Conservation (phyloP, 768 basidiomycete species). For the Leucosporidium creatinivorum region DNA sequence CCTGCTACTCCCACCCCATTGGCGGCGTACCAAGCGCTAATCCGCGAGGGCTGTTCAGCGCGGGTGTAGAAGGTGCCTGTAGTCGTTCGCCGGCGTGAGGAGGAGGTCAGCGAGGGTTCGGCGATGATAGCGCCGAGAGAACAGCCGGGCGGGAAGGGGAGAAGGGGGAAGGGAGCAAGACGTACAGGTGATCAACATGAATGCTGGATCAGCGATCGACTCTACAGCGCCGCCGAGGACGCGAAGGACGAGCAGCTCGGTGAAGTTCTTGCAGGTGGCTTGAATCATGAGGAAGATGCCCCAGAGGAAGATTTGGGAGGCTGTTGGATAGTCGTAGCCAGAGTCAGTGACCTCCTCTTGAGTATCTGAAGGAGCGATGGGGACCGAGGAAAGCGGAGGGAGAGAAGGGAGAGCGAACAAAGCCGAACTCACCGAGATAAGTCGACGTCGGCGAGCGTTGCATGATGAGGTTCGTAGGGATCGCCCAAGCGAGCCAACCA, state of each 20-base stretch:
- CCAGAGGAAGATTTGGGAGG: constrained; percentile 22
- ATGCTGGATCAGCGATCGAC: constrained; percentile 28
- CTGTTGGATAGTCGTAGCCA: too few relatives aligned
- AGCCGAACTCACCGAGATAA: constrained; percentile 9
- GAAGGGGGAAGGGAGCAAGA: neutral
- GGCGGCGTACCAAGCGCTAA: neutral
- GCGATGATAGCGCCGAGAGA: neutral
- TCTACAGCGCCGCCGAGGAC: constrained; percentile 26
- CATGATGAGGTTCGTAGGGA: constrained; percentile 26
- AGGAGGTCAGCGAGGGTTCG: neutral
- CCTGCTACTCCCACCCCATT: neutral
- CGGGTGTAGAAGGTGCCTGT: constrained; percentile 15
- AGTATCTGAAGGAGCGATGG: neutral
- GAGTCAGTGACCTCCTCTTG: too few relatives aligned
- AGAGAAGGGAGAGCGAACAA: neutral
- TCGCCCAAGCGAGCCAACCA: constrained; percentile 24
- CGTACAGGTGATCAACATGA: constrained; percentile 11
- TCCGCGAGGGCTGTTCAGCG: neutral
- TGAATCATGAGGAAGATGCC: constrained; percentile 22
- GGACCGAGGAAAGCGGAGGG: neutral
- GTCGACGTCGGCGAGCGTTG: constrained; percentile 14
- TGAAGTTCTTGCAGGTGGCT: constrained; percentile 16
- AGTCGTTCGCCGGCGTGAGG: neutral
- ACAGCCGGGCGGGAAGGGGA: neutral
- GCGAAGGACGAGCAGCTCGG: constrained; percentile 11